A percentile compares a stretch with the other conserved stretches of the same genome.
Conservation (phyloP, 345 rosid genomes). For the Pseudoturritis turrita region DNA sequence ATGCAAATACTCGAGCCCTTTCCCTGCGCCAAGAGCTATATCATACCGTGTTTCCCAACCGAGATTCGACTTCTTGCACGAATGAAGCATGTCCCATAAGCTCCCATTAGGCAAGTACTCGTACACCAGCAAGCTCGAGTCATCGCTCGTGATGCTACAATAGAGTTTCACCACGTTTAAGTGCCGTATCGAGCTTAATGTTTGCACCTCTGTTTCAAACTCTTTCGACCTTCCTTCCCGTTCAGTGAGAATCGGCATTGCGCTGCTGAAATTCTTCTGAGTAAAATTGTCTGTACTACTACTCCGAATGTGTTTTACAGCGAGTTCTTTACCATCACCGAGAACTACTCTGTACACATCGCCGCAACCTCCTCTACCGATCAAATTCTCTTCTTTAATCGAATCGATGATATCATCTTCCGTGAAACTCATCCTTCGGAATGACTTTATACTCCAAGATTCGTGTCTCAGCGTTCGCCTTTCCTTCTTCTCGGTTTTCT, state of each 20-base stretch:
- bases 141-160: constrained; percentile 88
- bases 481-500: constrained; percentile 47
- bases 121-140: constrained; percentile 82
- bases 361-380: constrained; percentile 91
- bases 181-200: constrained; percentile 88
- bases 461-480: constrained; percentile 54
- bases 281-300: constrained; percentile 29
- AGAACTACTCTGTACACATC: constrained; percentile 71
- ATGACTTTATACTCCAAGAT: constrained; percentile 81
- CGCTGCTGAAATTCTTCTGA: constrained; percentile 39
- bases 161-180: constrained; percentile 89
- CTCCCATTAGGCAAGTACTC: constrained; percentile 94
- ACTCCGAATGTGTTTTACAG: constrained; percentile 73
- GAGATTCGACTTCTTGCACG: constrained; percentile 54
- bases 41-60: constrained; percentile 83
- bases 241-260: constrained; percentile 59
- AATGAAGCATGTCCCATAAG: constrained; percentile 82
- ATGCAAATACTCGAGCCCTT: constrained; percentile 87
- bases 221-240: constrained; percentile 47
- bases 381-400: constrained; percentile 74
- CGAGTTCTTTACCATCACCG: constrained; percentile 67
- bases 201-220: constrained; percentile 76
- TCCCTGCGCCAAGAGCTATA: constrained; percentile 78
- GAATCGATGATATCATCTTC: constrained; percentile 88
- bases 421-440: constrained; percentile 57